Base-by-base conservation (phyloP, 805 yeast genomes). In the Candida multigemmis region DNA sequence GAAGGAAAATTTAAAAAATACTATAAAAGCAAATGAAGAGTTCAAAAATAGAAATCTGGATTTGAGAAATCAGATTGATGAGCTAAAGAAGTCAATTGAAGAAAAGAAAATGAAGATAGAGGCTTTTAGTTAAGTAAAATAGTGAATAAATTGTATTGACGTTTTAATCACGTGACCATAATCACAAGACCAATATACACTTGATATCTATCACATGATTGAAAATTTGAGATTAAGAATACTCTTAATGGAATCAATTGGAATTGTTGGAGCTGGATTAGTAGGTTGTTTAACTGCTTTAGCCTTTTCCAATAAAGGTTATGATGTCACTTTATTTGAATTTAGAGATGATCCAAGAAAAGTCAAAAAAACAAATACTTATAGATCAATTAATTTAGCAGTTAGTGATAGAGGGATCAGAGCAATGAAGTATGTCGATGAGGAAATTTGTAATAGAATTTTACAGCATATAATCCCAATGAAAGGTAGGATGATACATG, bases 401-500 rank as follows among this genome's bases (percentile, higher is more conserved):
- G 79, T 87, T n/a, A 76, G 89, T 25, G 77, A 74, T 28, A 65
- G 96, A 26, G 96, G 96, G 1, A 76, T 85, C 30, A 55, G 65
- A 15, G 80, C 95, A 0, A 52, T 87, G 44, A 54, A 63, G 31
- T 65, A 61, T 26, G 75, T 86, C 8, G 86, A 80, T 44, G 47
- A 54, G 1, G 65, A 56, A 9, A 60, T 85, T 60, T 73, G 79
- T 8, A 50, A 56, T 0, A 44, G 74, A 14, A 65, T 85, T 2
- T 43, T 80, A 34, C 53, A 60, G 17, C 69, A 71, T 22, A 69
- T 82, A 14, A 78, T 83, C 14, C 96, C 96, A 2, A 82, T 87
- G 89, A 56, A 69, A 22, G 96, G 94, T 2, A 62, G 96, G 22
- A 85, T 86, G 96, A 75, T 87, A 32, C 96, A 87, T 50, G 78